Percentiles rank a stretch among this genome's conserved stretches.
phyloP scores from a whole-genome alignment of 495 filamentous ascomycete species.

The Daldinia caldariorum region DNA sequence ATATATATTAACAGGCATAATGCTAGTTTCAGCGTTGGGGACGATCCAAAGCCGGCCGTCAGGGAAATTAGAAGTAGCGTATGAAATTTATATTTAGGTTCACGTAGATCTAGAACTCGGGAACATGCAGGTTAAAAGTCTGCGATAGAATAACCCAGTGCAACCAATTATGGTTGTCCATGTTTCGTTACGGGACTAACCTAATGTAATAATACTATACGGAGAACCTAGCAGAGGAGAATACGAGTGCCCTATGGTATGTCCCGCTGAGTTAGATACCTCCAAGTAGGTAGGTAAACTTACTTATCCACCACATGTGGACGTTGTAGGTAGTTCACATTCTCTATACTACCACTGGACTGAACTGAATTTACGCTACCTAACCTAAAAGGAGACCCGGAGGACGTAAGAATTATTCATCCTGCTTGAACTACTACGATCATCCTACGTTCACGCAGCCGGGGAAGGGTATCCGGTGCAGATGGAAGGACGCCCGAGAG shows the following conservation, averaged over 20 bases:
- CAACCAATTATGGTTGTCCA: background rate
- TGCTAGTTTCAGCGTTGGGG: background rate
- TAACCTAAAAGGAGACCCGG: background rate
- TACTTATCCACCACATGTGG: no score
- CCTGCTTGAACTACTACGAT: conserved; percentile 27
- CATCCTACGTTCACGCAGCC: conserved; percentile 23
- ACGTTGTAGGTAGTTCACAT: background rate
- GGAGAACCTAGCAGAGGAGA: no score
- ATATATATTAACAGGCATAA: conserved; percentile 6
- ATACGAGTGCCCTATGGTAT: background rate
- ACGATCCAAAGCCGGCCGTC: no score
- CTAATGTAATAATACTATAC: no score
- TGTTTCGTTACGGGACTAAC: no score
- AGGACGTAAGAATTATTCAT: conserved; percentile 1
- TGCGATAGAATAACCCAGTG: conserved; percentile 34
- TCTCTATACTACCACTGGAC: background rate
- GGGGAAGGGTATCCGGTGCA: conserved; percentile 37
- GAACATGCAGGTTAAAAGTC: conserved; percentile 25
- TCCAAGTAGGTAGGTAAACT: background rate
- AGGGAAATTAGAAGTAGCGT: conserved; percentile 6
- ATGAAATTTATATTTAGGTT: conserved; percentile 1
- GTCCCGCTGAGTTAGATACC: conserved; percentile 20
- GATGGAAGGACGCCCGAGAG: background rate
- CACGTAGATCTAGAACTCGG: conserved; percentile 37
- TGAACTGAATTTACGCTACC: background rate